Base-by-base conservation (phyloP, 495 filamentous ascomycete species). In the Halenospora varia region DNA sequence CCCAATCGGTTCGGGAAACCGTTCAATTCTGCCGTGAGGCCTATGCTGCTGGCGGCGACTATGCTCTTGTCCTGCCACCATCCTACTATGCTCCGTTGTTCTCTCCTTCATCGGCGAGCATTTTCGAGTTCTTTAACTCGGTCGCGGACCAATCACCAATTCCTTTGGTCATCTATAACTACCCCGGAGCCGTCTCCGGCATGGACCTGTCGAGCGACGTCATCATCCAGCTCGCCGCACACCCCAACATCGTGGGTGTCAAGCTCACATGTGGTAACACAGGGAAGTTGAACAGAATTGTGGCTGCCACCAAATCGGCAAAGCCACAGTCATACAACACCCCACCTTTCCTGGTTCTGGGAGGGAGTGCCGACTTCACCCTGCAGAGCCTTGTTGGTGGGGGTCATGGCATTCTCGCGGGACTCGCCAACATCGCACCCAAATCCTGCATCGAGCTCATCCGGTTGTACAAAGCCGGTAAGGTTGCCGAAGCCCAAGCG, bases 251-350 rank as follows among this genome's bases (percentile, higher is more conserved):
- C 64, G 84, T 90, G 53, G 92, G 92, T 49, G 87, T 87, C 67
- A 97, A 97, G 76, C 78, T 96, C 51, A 97, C 92, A 3, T 97
- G 92, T 70, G 92, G 90, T 48, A 96, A 97, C 72, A 96, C 92
- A 17, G 92, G 92, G 53, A 97, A 97, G 71, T 77, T 97, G 50
- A 85, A 83, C 64, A 83, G 92, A 55, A 80, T 97, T 45, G 88
- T 84, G 2, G 82, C 86, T 11, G 80, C 80, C 29, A 81, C 79
- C 15, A 77, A 78, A 56, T 75, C 82, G 25, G 66, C 73, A 10
- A 72, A 54, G 53, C 60, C 66, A 23, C 74, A 71, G 23, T 54
- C 61, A 2, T 45, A 47, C 40, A n/a, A 10, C 55, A 41, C 57
- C 55, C 1, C 54, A 3, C 75, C 77, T 13, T 94, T 93, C 76